Base-by-base conservation (phyloP, 805 yeast genomes). In the Hanseniaspora vineae region DNA sequence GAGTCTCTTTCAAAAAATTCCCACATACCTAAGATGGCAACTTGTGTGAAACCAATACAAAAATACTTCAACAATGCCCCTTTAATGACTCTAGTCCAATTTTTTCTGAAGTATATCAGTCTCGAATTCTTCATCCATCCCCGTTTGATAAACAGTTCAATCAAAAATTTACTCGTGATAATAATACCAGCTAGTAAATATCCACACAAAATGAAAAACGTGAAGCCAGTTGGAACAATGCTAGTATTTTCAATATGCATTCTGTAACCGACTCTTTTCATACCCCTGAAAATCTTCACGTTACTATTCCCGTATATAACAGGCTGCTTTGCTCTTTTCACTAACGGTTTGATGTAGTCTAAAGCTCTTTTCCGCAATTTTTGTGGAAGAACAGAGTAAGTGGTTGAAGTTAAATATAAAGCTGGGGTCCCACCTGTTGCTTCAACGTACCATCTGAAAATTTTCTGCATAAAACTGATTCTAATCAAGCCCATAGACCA, bases 401-500 rank as follows among this genome's bases (percentile, higher is more conserved):
- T 74, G 13, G 77, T 69, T 3, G 80, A 73, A 14, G 79, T 73
- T 52, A 84, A 67, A 58, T 80, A 78, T 40, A 81, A 70, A 5
- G 84, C 66, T 32, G 96, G 96, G 1, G 74, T 66, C 40, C 97
- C 97, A 44, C 97, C 97, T 1, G 97, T 88, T 31, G 92, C 67
- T 61, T 84, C 88, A 42, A 84, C 77, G 56, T 80, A 84, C 94
- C 94, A 84, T 56, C 90, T 70, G 63, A 84, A 81, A 52, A 84
- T 80, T 51, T 77, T 68, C 65, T 89, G 96, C 95, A 89, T 84
- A 61, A 88, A 89, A 2, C 59, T 57, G 39, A 84, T 75, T 60
- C 81, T 71, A 55, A 89, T 85, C 50, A 89, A 71, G 2, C 97
- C 97, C 84, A 89, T 84, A 1, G 96, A 85, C 97, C 97, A 89